These are phyloP conservation scores for Cladosporium velox DNA, from an alignment of 2,329 filamentous ascomycete species.

Conservation along the genomic window DNA sequence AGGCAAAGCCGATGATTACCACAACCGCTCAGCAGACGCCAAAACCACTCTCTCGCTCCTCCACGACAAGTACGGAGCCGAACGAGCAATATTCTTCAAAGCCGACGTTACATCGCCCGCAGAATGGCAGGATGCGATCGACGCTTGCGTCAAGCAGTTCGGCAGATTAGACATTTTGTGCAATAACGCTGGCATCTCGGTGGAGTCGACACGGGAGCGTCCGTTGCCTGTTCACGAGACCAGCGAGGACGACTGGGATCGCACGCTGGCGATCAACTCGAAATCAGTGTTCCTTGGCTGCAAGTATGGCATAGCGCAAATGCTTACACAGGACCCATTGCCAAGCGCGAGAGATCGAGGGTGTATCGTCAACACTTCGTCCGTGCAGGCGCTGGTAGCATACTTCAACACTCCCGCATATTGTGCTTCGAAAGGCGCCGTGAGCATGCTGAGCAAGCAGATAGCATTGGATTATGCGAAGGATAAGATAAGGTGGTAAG, in stretches of 20 bases:
- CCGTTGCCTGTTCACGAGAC: slow-evolving; percentile 24
- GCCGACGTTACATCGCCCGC: slow-evolving; percentile 37
- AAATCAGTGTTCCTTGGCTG: slow-evolving; percentile 44
- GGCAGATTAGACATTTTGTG: slow-evolving; percentile 41
- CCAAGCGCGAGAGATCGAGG: slow-evolving; percentile 35
- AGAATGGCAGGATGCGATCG: slow-evolving; percentile 30
- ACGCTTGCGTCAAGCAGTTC: slow-evolving; percentile 24
- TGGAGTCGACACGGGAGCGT: slow-evolving; percentile 35
- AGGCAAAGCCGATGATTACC: slow-evolving; percentile 36
- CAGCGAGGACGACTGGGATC: slow-evolving; percentile 40
- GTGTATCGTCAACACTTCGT: slow-evolving; percentile 44
- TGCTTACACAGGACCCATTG: slow-evolving; percentile 40
- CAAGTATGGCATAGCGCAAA: slow-evolving; percentile 42
- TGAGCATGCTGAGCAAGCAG: slow-evolving; percentile 49
- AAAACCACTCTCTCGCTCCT: neutral
- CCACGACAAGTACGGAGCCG: neutral
- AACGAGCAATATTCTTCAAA: slow-evolving; percentile 33
- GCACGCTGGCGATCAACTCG: slow-evolving; percentile 39
- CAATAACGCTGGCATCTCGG: slow-evolving; percentile 41
- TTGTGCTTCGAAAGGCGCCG: slow-evolving; percentile 51
- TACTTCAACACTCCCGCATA: slow-evolving; percentile 41
- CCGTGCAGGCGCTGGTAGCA: slow-evolving; percentile 39
- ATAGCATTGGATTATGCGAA: slow-evolving; percentile 49
- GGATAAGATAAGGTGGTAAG: slow-evolving; percentile 40
- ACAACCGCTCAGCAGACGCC: slow-evolving; percentile 32